Conservation (phyloP, 2,329 filamentous ascomycete species). For the Ceratocystis albifundus region DNA sequence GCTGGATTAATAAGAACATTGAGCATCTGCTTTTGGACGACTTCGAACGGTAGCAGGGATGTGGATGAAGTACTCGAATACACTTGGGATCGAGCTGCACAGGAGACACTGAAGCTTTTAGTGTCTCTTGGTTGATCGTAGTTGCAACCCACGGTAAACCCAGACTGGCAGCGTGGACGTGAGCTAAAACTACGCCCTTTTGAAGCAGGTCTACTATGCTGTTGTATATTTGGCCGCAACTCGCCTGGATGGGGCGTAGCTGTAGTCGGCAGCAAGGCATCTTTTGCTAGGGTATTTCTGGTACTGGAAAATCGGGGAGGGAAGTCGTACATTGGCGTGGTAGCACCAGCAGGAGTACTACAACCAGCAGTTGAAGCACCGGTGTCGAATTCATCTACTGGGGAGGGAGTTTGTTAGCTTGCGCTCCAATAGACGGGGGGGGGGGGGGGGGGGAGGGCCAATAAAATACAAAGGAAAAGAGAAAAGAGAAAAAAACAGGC, state of each 20-base stretch:
- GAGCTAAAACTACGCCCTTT: background rate
- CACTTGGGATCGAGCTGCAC: background rate
- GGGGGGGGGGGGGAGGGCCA: too few species aligned
- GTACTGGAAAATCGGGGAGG: background rate
- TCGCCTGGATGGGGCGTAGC: background rate
- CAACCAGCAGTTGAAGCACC: constrained; percentile 6
- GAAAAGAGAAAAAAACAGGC: too few species aligned
- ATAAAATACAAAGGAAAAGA: background rate
- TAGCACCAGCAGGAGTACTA: constrained; percentile 6
- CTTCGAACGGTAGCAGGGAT: constrained; percentile 8
- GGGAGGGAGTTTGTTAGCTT: background rate
- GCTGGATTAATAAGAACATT: background rate
- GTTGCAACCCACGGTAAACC: background rate
- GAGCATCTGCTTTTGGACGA: constrained; percentile 12
- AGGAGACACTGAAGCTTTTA: background rate
- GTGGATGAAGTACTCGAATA: background rate
- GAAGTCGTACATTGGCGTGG: constrained; percentile 16
- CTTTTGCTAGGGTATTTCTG: background rate
- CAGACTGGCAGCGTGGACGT: background rate
- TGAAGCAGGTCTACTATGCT: background rate
- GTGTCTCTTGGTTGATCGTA: background rate
- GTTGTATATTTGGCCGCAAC: background rate
- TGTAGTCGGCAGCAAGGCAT: background rate
- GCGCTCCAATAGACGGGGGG: background rate
- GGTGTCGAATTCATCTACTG: constrained; percentile 10